A percentile compares a stretch with the other conserved stretches of the same genome.
Evolutionary conservation across 129 eudicot genomes (phyloP).

Genomic region (Oenanthe sinensis): DNA sequence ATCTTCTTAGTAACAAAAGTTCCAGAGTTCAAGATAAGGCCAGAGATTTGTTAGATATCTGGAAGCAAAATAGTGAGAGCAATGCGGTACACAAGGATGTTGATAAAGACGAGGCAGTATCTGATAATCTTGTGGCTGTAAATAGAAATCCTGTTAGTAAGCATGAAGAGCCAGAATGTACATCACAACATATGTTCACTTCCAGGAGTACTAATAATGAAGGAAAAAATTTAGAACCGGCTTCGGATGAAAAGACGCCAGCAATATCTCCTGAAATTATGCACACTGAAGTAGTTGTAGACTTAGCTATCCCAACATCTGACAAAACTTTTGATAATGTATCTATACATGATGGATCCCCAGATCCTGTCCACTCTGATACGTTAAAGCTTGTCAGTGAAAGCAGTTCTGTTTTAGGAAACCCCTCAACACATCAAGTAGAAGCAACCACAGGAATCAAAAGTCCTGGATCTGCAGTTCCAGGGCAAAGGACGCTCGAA

Average conservation of each 20-base stretch:
- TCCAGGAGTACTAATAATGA: slow-evolving; percentile 8
- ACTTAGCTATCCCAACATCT: slow-evolving; percentile 8
- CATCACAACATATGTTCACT: slow-evolving; percentile 10
- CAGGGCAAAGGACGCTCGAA: neutral
- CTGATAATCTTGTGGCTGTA: slow-evolving; percentile 6
- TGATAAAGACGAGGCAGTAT: slow-evolving; percentile 10
- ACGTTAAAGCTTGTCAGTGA: slow-evolving; percentile 1
- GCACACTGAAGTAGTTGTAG: slow-evolving; percentile 14
- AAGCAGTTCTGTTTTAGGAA: slow-evolving; percentile 13
- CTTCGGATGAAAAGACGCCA: slow-evolving; percentile 13
- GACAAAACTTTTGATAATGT: slow-evolving; percentile 14
- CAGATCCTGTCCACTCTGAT: slow-evolving; percentile 10
- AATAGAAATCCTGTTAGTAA: slow-evolving; percentile 10
- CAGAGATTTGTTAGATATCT: slow-evolving; percentile 31
- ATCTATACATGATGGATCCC: neutral
- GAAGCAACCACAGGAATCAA: slow-evolving; percentile 2
- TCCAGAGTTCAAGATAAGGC: slow-evolving; percentile 33
- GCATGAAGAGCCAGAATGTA: slow-evolving; percentile 11
- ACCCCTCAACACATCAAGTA: neutral
- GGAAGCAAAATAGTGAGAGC: slow-evolving; percentile 19
- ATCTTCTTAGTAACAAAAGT: slow-evolving; percentile 30
- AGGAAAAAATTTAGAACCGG: slow-evolving; percentile 25
- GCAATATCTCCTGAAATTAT: slow-evolving; percentile 10
- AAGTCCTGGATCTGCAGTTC: neutral
- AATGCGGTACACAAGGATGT: slow-evolving; percentile 20